Evolutionary conservation across 768 basidiomycete genomes (phyloP), one percentile per base, ranked within the genome.

Genomic region (Kwoniella sp.): DNA sequence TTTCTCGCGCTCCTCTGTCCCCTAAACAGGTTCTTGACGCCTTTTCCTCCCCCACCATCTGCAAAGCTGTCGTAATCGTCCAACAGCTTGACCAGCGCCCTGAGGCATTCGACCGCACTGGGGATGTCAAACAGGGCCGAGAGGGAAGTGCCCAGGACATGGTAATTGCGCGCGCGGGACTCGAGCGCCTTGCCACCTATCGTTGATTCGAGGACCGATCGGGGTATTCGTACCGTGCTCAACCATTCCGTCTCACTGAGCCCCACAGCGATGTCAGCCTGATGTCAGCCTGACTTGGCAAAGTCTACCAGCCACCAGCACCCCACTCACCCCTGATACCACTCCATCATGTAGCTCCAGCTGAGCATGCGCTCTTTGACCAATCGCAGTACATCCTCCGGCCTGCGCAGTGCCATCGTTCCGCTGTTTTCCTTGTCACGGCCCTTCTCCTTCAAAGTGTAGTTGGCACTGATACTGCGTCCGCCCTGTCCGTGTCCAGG

Each of bases 31-130:
- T 62, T 66, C 57, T 69, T 67, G n/a, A 74, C 65, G 26, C 60
- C 57, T 38, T 69, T 64, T 9, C 34, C 26, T 12, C 60, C 55
- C 6, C 61, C 60, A 6, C 57, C 59, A 50, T 71, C 72, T 7
- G 43, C 37, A 56, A 55, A 64, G 2, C 10, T 45, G 43, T 74
- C 73, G 70, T 70, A 74, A 40, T 74, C 73, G 1, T 74, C 73
- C 41, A 74, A 42, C 7, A 72, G 39, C 50, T 53, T 61, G 2
- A 52, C 19, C 26, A 64, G 34, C 11, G 50, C 56, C 37, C 46
- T 59, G 1, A 67, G 36, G 17, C 58, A 56, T 8, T 74, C 70
- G 2, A 22, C 14, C 20, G 51, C 59, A 15, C 37, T 29, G 1
- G 56, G 40, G 7, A 65, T 65, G 36, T 69, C 73, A 39, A 72